Conservation (phyloP, 1,284 basidiomycete genomes). For the Leccinum pseudoinsigne region DNA sequence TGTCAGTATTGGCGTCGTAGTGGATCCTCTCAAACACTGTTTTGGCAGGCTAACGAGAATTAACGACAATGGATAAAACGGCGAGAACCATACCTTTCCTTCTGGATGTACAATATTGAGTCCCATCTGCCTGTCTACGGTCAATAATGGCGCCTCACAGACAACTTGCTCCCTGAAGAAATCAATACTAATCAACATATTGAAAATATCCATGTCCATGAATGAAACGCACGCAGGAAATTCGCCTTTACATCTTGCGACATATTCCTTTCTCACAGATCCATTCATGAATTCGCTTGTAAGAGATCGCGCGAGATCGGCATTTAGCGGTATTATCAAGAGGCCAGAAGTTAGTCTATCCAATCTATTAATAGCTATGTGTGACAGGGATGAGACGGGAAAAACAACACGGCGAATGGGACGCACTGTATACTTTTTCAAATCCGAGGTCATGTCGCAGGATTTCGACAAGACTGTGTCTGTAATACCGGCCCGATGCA, state of each 20-base stretch:
- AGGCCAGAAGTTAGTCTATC: constrained; percentile 95
- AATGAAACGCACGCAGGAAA: constrained; percentile 72
- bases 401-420: constrained; percentile 4
- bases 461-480: constrained; percentile 88
- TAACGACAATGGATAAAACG: background rate
- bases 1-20: constrained; percentile 83
- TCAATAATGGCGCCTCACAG: constrained; percentile 88
- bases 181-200: background rate
- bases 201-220: background rate
- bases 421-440: constrained; percentile 81
- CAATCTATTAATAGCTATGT: constrained; percentile 89
- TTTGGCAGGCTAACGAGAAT: constrained; percentile 65
- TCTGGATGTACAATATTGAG: constrained; percentile 93
- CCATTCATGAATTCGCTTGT: constrained; percentile 84
- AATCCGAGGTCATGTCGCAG: constrained; percentile 85
- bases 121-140: constrained; percentile 95
- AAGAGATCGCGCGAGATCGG: constrained; percentile 69
- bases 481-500: constrained; percentile 84
- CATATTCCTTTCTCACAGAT: constrained; percentile 86
- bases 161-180: constrained; percentile 66
- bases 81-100: constrained; percentile 66
- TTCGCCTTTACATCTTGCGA: constrained; percentile 81
- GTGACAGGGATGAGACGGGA: constrained; percentile 4
- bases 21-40: constrained; percentile 88
- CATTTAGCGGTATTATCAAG: constrained; percentile 90